Conservation (phyloP, 1,284 basidiomycete genomes). For the Ceratobasidium sp. region DNA sequence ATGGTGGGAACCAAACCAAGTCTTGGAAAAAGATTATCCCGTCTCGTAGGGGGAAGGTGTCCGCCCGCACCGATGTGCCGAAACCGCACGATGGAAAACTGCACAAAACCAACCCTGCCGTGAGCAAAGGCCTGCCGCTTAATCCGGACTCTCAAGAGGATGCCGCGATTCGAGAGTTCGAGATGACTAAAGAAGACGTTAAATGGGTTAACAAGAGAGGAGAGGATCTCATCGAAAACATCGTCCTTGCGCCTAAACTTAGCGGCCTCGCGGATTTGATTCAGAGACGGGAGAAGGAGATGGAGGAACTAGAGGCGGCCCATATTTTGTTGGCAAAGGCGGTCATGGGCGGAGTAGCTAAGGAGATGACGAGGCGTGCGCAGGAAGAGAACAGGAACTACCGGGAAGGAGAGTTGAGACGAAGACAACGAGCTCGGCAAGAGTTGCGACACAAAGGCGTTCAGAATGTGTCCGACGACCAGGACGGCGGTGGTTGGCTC, state of each 20-base stretch:
- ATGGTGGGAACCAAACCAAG: constrained; percentile 2
- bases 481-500: constrained; percentile 30
- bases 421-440: constrained; percentile 12
- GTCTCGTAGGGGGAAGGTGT: not conserved
- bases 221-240: constrained; percentile 69
- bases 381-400: constrained; percentile 29
- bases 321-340: constrained; percentile 70
- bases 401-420: constrained; percentile 22
- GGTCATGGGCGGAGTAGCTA: constrained; percentile 23
- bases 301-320: constrained; percentile 84
- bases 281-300: constrained; percentile 78
- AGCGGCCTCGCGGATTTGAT: constrained; percentile 84
- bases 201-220: constrained; percentile 53
- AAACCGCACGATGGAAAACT: constrained; percentile 12
- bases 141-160: not conserved
- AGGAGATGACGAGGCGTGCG: constrained; percentile 24
- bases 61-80: constrained; percentile 46
- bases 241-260: constrained; percentile 87
- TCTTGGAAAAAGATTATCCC: constrained; percentile 33
- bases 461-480: not conserved
- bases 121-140: not conserved
- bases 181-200: constrained; percentile 4
- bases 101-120: constrained; percentile 20
- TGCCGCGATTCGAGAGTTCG: constrained; percentile 29
- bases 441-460: not conserved